Evolutionary conservation across 176 grass and related monocot genomes (phyloP).

Genomic region (Guadua angustifolia): DNA sequence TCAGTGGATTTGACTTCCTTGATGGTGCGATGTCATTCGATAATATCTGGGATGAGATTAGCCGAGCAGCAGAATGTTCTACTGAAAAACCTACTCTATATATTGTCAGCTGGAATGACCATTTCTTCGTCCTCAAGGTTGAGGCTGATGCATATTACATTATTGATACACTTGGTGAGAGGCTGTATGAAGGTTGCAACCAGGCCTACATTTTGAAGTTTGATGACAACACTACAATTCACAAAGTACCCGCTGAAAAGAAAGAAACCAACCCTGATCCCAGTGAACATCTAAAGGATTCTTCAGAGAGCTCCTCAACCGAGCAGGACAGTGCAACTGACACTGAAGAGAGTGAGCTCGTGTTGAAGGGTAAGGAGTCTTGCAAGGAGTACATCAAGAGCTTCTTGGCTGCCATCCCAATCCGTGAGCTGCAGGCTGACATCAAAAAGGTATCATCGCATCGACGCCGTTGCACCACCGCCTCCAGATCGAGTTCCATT

Average conservation of each 20-base stretch:
- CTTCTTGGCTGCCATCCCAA: constrained; percentile 91
- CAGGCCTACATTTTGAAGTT: constrained; percentile 93
- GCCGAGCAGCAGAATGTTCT: constrained; percentile 47
- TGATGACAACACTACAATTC: constrained; percentile 72
- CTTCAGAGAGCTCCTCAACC: constrained; percentile 21
- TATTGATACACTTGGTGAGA: constrained; percentile 89
- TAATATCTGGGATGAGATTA: constrained; percentile 93
- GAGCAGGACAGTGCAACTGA: constrained; percentile 46
- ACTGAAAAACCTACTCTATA: constrained; percentile 62
- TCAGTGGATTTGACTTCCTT: constrained; percentile 75
- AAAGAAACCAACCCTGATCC: constrained; percentile 47
- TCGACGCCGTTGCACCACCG: constrained; percentile 72
- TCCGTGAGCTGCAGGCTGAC: constrained; percentile 84
- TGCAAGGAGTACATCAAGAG: constrained; percentile 98
- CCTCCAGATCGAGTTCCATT: constrained; percentile 96
- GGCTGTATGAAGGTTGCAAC: constrained; percentile 86
- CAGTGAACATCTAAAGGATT: constrained; percentile 22
- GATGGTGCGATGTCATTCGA: constrained; percentile 91
- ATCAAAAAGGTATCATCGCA: constrained; percentile 82
- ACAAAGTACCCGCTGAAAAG: constrained; percentile 51
- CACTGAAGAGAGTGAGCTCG: constrained; percentile 44
- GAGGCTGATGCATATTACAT: constrained; percentile 75
- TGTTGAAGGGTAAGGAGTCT: constrained; percentile 73
- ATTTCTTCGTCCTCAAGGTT: constrained; percentile 89
- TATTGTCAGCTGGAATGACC: constrained; percentile 97